Conservation (phyloP, 768 basidiomycete species). For the Boletus subparvulus region DNA sequence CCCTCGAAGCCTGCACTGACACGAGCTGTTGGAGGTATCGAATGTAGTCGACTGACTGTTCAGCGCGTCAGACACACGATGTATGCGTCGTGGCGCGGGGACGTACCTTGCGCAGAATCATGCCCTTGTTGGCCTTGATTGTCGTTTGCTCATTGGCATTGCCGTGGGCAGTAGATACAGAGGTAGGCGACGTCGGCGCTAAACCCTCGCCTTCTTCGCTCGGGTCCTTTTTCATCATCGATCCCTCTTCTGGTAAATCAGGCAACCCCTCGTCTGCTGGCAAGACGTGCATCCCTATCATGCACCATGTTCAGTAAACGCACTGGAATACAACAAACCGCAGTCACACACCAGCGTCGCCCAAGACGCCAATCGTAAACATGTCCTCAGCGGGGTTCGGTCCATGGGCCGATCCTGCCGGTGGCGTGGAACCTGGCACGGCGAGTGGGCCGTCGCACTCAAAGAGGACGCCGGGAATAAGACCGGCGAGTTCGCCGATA, state of each 20-base stretch:
- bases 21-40: conserved; percentile 88
- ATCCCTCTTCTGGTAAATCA: conserved; percentile 30
- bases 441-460: conserved; percentile 46
- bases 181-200: conserved; percentile 21
- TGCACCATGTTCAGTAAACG: neutral
- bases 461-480: conserved; percentile 85
- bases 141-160: conserved; percentile 37
- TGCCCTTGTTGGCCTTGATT: conserved; percentile 93
- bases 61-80: neutral
- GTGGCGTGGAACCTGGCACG: conserved; percentile 15
- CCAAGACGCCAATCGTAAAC: conserved; percentile 19
- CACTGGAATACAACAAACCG: neutral
- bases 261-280: conserved; percentile 26
- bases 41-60: conserved; percentile 49
- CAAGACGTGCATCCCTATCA: conserved; percentile 26
- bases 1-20: conserved; percentile 71
- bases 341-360: conserved; percentile 21
- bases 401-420: conserved; percentile 8
- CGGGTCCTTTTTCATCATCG: conserved; percentile 30
- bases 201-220: conserved; percentile 29
- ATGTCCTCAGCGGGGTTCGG: conserved; percentile 19
- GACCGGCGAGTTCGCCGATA: conserved; percentile 83
- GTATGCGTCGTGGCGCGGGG: neutral
- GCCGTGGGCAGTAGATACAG: conserved; percentile 14
- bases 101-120: conserved; percentile 78